Evolutionary conservation across 208 protist species (phyloP), one percentile per base, ranked within the genome.

Genomic region (Crithidia brevicula): DNA sequence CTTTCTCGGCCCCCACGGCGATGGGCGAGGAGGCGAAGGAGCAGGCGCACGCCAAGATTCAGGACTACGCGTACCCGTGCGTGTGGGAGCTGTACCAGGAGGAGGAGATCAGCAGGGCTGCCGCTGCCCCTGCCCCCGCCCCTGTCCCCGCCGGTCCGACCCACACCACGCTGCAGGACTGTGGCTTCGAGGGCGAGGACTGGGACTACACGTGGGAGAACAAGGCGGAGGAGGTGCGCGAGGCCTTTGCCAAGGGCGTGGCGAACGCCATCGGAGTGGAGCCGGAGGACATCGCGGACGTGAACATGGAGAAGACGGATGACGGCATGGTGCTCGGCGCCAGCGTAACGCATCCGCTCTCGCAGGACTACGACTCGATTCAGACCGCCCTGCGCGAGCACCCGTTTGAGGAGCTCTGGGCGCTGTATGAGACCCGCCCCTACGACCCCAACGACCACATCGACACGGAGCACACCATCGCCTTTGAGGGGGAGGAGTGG

Each of bases 401-500:
- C 71, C 36, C 6, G 16, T 89, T 83, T 52, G 27, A 54, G n/a
- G 72, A 81, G 47, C 52, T 89, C 40, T 89, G 83, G 83, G 30
- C 20, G 2, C 70, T 77, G 15, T 79, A 74, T 57, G 69, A 77
- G 70, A 43, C 61, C 1, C 72, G 72, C 45, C 76, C 80, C 31
- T 81, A 77, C 72, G 82, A 81, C 58, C 54, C 58, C 46, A 76
- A 63, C 40, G 64, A 74, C 36, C 67, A 40, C 11, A 49, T 86
- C 20, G 53, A 57, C 45, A 86, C 84, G 28, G 64, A 56, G 64
- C 80, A 85, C 78, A 73, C 49, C 38, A 22, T 83, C 30, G 47
- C 52, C 62, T 92, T 92, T 62, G 81, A 88, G 67, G 86, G 86
- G 28, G 77, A 68, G 18, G 73, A 85, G 33, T 93, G 88, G 88